Conservation (phyloP, 2,329 filamentous ascomycete species). For the Shiraia sp. region DNA sequence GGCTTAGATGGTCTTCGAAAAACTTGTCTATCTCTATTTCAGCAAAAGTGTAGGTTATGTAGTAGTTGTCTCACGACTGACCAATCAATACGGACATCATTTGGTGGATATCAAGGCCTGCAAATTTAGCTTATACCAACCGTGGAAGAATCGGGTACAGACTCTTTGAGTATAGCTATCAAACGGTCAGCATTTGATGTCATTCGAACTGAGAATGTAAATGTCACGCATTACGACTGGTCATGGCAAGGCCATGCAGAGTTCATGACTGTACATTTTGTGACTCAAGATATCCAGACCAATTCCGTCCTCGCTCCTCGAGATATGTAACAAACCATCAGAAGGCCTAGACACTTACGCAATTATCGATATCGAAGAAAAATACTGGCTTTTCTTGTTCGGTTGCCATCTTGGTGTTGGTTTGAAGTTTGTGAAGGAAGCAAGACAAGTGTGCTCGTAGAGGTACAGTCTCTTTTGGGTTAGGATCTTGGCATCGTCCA, state of each 20-base stretch:
- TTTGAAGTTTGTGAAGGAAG: neutral
- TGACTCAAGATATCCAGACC: too few relatives aligned
- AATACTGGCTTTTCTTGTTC: constrained; percentile 57
- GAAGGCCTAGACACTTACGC: constrained; percentile 67
- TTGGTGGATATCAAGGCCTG: constrained; percentile 78
- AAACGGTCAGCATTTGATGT: constrained; percentile 7
- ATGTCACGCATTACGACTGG: neutral
- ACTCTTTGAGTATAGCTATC: constrained; percentile 82
- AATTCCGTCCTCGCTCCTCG: too few relatives aligned
- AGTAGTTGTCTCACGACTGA: constrained; percentile 19
- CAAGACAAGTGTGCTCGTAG: neutral
- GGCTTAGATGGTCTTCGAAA: constrained; percentile 70
- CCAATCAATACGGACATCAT: constrained; percentile 83
- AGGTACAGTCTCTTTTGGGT: too few relatives aligned
- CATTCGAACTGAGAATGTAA: neutral
- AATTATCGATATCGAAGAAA: constrained; percentile 97
- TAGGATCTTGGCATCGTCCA: too few relatives aligned
- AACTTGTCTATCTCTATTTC: constrained; percentile 54
- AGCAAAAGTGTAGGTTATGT: constrained; percentile 4
- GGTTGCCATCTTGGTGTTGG: constrained; percentile 25
- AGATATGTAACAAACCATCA: too few relatives aligned
- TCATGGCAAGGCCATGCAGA: neutral
- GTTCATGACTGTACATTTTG: too few relatives aligned
- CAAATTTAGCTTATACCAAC: constrained; percentile 37
- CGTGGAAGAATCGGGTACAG: constrained; percentile 31